Base-by-base conservation (phyloP, 192 early-diverging fungal species). In the Glomus cerebriforme region DNA sequence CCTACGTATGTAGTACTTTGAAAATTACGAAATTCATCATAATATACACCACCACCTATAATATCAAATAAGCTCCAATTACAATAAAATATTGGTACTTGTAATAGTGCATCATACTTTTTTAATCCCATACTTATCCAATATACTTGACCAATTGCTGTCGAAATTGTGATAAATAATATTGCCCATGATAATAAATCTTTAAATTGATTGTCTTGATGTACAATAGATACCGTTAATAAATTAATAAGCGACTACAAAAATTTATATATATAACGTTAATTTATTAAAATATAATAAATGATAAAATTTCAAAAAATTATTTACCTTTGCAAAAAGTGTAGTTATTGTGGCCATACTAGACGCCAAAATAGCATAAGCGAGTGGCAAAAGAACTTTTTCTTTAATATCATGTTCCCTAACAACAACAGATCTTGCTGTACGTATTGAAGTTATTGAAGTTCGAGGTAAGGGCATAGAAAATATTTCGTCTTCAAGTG, bases 1-100 rank as follows among this genome's bases (percentile, higher is more conserved):
- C 92, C 58, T 15, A 85, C 85, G 63, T 92, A 93, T 69, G 92
- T 89, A 9, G 84, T 72, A 0, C 88, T 73, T n/a, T 86, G 91
- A 71, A 93, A 93, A 5, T 82, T 80, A 15, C 79, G 80, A 82
- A 95, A 95, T 79, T 95, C 94, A 78, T 89, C 85, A 83, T 92
- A 95, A 75, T 95, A 95, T 49, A 95, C 85, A 10, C 94, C 94
- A 22, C 94, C 93, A 49, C 93, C 94, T 47, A 94, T 85, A 72
- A 95, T 93, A 81, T 95, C 94, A 81, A 95, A 88, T 39, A 94
- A 79, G 4, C 92, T 93, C 93, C 94, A 95, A 62, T 94, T 91
- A 37, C 91, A 90, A 70, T 91, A 94, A 82, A 92, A 95, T 29
- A 94, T 91, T 0, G 94, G 94, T 31, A 95, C 92, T 73, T 95